Evolutionary conservation across 495 filamentous ascomycete species (phyloP).

Genomic region (Viridothelium virens): DNA sequence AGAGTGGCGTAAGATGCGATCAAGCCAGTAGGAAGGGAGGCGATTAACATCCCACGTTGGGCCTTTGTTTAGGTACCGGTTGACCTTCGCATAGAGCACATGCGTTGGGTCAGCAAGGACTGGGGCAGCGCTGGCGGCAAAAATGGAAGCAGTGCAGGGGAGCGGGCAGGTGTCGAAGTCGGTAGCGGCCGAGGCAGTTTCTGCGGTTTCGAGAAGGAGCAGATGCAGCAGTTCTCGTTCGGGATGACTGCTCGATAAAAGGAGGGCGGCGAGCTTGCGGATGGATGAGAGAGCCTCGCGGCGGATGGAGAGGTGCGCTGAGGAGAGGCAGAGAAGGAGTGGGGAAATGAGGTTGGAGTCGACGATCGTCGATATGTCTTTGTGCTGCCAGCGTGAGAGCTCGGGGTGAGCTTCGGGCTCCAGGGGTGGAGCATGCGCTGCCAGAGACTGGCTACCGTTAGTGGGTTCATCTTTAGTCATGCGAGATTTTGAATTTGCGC

Average conservation of each 20-base stretch:
- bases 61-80: conserved; percentile 67
- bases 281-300: conserved; percentile 65
- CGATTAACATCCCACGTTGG: conserved; percentile 67
- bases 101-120: conserved; percentile 72
- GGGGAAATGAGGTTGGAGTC: conserved; percentile 61
- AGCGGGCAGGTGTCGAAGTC: conserved; percentile 51
- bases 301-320: conserved; percentile 62
- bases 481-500: background rate
- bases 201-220: conserved; percentile 67
- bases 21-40: conserved; percentile 64
- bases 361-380: conserved; percentile 64
- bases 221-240: conserved; percentile 71
- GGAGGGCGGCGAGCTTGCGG: conserved; percentile 51
- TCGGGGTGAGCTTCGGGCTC: conserved; percentile 50
- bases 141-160: conserved; percentile 64
- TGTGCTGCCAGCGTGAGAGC: conserved; percentile 60
- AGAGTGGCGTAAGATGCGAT: conserved; percentile 60
- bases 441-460: background rate
- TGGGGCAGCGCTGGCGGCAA: conserved; percentile 59
- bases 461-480: background rate
- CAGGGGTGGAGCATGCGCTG: conserved; percentile 27
- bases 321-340: conserved; percentile 67
- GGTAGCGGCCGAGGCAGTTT: conserved; percentile 49
- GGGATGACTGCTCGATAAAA: conserved; percentile 51
- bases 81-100: conserved; percentile 78